phyloP scores from a whole-genome alignment of 2,329 filamentous ascomycete genomes.

The Rhynchosporium agropyri region DNA sequence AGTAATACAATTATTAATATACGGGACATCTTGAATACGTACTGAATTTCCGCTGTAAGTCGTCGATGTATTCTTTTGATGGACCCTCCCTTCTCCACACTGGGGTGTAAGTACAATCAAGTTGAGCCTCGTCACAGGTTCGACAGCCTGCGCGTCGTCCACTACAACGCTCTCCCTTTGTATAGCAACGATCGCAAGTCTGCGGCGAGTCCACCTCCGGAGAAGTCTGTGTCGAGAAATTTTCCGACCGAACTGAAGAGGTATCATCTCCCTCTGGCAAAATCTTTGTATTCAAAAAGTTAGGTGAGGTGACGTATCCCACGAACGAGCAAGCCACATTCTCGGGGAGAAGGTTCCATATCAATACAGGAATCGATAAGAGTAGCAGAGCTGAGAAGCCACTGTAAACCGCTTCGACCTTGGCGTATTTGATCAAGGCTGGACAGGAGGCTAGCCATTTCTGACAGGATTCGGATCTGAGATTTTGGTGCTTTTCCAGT shows the following conservation, averaged over 20 bases:
- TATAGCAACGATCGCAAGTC: not conserved
- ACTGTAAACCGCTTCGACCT: conserved; percentile 63
- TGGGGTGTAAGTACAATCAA: not conserved
- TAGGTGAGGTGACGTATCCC: conserved; percentile 52
- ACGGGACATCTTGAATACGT: not conserved
- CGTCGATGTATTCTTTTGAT: conserved; percentile 4
- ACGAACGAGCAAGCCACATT: conserved; percentile 60
- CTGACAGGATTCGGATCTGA: conserved; percentile 61
- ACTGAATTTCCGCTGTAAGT: not conserved
- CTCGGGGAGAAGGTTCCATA: conserved; percentile 62
- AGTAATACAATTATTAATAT: not conserved
- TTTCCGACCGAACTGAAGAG: not conserved
- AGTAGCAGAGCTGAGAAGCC: conserved; percentile 61
- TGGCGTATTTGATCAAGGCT: conserved; percentile 60
- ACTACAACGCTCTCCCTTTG: not conserved
- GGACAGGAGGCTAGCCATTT: conserved; percentile 56
- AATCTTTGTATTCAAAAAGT: conserved; percentile 1
- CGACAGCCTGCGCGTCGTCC: not conserved
- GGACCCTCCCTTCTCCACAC: not conserved
- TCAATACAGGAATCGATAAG: conserved; percentile 59
- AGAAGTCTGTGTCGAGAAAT: not conserved
- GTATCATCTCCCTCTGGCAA: not conserved
- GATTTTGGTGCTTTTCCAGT: conserved; percentile 58
- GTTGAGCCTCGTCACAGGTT: not conserved
- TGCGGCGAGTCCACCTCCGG: not conserved